A percentile compares a stretch with the other conserved stretches of the same genome.
phyloP scores from a whole-genome alignment of 106 monocot species.

The Acorus calamus region DNA sequence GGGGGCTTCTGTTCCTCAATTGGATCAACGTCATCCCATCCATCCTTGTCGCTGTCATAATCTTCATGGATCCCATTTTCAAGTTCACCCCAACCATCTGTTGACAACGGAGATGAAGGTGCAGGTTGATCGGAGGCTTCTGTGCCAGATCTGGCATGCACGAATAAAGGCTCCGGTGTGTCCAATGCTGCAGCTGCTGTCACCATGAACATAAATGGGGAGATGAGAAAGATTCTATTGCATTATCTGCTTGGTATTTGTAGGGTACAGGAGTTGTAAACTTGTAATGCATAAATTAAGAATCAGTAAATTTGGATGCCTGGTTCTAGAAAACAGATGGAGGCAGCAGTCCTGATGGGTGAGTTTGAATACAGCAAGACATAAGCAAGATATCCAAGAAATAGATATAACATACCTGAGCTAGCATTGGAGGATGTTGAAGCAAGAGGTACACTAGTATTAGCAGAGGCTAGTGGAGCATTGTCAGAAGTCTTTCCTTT shows the following conservation, averaged over 20 bases:
- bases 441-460: slow-evolving; percentile 27
- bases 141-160: slow-evolving; percentile 20
- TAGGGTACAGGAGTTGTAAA: too few relatives aligned
- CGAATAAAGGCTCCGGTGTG: slow-evolving; percentile 6
- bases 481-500: slow-evolving; percentile 87
- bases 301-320: too few relatives aligned
- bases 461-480: slow-evolving; percentile 33
- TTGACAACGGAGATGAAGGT: slow-evolving; percentile 70
- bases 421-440: slow-evolving; percentile 35
- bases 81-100: slow-evolving; percentile 84
- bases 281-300: too few relatives aligned
- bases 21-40: slow-evolving; percentile 90
- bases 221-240: too few relatives aligned
- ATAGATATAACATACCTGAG: slow-evolving; percentile 32
- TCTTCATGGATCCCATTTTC: slow-evolving; percentile 49
- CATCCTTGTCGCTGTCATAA: slow-evolving; percentile 66
- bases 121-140: slow-evolving; percentile 38
- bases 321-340: too few relatives aligned
- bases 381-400: too few relatives aligned
- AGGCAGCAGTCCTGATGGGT: too few relatives aligned
- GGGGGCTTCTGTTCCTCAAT: slow-evolving; percentile 60
- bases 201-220: too few relatives aligned
- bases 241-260: too few relatives aligned
- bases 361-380: too few relatives aligned
- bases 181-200: slow-evolving; percentile 5